Evolutionary conservation across 2,329 filamentous ascomycete genomes (phyloP).

Genomic region (Pseudogymnoascus sp.): DNA sequence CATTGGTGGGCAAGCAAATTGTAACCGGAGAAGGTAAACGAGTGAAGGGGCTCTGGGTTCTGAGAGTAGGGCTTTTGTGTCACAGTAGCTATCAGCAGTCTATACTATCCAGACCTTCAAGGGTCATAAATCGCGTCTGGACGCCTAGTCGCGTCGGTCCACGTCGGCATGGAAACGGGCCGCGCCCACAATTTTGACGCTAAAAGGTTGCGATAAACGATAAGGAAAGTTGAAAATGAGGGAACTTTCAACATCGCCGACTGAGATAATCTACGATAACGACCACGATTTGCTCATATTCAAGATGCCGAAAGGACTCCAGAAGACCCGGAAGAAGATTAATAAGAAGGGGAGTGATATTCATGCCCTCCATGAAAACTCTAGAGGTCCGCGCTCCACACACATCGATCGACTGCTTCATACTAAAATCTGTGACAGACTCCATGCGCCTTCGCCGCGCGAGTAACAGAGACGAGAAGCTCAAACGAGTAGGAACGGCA

Average conservation of each 20-base stretch:
- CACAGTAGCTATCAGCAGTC: not conserved
- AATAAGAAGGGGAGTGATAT: conserved; percentile 68
- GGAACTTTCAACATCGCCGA: conserved; percentile 4
- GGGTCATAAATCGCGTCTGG: not conserved
- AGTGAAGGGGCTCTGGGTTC: not conserved
- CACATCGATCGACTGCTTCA: not conserved
- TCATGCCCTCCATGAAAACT: conserved; percentile 76
- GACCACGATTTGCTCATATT: not conserved
- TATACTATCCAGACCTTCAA: not conserved
- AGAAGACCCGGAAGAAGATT: conserved; percentile 84
- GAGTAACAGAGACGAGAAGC: conserved; percentile 70
- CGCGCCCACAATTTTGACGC: conserved; percentile 16
- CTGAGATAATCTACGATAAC: conserved; percentile 1
- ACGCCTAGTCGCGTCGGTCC: conserved; percentile 3
- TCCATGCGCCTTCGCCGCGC: conserved; percentile 75
- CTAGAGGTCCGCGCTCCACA: conserved; percentile 39
- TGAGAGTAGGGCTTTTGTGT: not conserved
- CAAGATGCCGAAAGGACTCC: conserved; percentile 67
- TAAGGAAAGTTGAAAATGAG: conserved; percentile 9
- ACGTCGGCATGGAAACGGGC: conserved; percentile 13
- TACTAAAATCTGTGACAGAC: conserved; percentile 38
- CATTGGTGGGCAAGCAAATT: not conserved
- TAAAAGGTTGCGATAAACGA: conserved; percentile 16
- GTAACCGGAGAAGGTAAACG: not conserved
- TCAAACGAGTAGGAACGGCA: conserved; percentile 63